Conservation (phyloP, 1,284 basidiomycete species). For the Porodaedalea pini region DNA sequence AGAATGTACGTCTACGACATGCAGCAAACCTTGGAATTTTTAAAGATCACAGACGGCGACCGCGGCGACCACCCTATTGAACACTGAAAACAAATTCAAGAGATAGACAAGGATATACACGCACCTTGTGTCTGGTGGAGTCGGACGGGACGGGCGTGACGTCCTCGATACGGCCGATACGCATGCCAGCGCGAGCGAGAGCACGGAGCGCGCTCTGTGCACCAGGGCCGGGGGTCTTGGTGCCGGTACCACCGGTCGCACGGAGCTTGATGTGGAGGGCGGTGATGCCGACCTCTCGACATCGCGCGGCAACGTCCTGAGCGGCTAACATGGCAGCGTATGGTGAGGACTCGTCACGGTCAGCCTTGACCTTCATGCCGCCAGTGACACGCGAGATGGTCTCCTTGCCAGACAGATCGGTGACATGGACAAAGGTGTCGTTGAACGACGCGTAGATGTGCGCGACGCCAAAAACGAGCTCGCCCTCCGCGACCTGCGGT, state of each 20-base stretch:
- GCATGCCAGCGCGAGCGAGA: constrained; percentile 97
- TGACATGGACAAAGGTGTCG: constrained; percentile 99
- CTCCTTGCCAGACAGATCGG: constrained; percentile 98
- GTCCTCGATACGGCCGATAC: constrained; percentile 96
- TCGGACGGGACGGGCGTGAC: constrained; percentile 98
- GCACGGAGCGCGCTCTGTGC: constrained; percentile 98
- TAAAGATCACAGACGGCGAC: constrained; percentile 85
- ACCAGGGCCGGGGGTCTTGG: constrained; percentile 98
- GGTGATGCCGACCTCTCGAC: constrained; percentile 98
- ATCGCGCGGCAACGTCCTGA: constrained; percentile 93
- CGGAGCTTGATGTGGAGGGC: constrained; percentile 98
- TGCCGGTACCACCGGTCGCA: constrained; percentile 97
- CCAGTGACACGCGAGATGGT: constrained; percentile 98
- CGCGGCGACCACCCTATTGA: constrained; percentile 99
- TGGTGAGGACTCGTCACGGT: constrained; percentile 98
- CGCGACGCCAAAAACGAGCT: constrained; percentile 93
- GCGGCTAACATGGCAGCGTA: constrained; percentile 99
- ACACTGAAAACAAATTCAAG: not conserved
- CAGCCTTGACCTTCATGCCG: constrained; percentile 99
- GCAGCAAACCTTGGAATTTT: constrained; percentile 21
- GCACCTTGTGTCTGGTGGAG: constrained; percentile 92
- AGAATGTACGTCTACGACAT: not conserved
- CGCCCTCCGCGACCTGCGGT: constrained; percentile 92
- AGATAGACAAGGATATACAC: constrained; percentile 22
- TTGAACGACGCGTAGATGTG: constrained; percentile 99